Evolutionary conservation across 257 asterid genomes (phyloP).

Genomic region (Przewalskia tangutica): DNA sequence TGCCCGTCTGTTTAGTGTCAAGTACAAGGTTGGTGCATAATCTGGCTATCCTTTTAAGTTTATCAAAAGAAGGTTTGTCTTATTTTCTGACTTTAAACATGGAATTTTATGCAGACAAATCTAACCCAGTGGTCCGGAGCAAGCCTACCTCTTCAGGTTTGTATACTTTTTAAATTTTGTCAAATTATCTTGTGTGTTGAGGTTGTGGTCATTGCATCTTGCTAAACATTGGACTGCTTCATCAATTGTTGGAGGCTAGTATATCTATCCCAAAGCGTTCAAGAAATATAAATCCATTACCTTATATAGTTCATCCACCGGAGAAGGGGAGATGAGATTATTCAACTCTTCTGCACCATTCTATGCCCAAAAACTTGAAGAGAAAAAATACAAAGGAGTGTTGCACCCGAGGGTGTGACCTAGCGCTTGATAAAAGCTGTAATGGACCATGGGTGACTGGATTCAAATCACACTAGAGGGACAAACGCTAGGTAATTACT

Average conservation of each 20-base stretch:
- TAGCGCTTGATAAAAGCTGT: neutral
- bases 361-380: neutral
- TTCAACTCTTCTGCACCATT: neutral
- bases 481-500: neutral
- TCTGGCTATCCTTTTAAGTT: neutral
- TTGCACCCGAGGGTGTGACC: neutral
- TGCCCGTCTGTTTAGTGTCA: slow-evolving; percentile 90
- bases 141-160: slow-evolving; percentile 96
- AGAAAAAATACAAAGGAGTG: neutral
- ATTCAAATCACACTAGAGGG: neutral
- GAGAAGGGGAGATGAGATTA: neutral
- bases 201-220: neutral
- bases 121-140: slow-evolving; percentile 99
- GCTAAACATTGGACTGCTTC: neutral
- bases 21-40: slow-evolving; percentile 61
- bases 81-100: neutral
- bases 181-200: neutral
- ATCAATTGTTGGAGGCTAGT: neutral
- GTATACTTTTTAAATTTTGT: slow-evolving; percentile 6
- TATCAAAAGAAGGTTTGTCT: neutral
- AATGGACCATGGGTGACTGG: neutral
- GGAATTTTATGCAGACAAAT: slow-evolving; percentile 62
- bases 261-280: neutral
- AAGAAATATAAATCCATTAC: neutral
- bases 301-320: neutral